Evolutionary conservation across 345 rosid genomes (phyloP).

Genomic region (Eucalyptus cloeziana): DNA sequence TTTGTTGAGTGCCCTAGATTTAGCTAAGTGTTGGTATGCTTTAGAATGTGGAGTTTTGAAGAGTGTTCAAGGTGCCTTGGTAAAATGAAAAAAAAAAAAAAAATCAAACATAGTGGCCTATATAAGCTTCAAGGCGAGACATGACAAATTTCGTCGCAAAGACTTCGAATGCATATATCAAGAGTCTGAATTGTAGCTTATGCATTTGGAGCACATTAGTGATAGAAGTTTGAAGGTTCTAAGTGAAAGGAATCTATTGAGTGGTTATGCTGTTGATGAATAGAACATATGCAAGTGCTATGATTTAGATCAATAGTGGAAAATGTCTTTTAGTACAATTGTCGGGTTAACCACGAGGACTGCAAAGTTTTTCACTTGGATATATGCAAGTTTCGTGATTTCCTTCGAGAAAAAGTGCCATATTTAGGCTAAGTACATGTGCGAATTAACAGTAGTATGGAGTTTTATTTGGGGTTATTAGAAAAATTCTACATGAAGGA

Average conservation of each 20-base stretch:
- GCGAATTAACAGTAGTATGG: fast-evolving
- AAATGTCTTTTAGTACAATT: not conserved
- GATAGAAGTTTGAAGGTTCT: not conserved
- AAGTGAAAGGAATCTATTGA: not conserved
- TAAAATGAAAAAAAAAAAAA: too few relatives aligned
- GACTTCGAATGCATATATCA: not conserved
- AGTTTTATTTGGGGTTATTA: not conserved
- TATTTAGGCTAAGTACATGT: not conserved
- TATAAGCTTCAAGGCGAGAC: not conserved
- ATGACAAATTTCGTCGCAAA: not conserved
- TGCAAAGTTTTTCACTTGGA: not conserved
- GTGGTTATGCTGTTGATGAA: not conserved
- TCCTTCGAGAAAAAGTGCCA: not conserved
- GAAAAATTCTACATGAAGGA: not conserved
- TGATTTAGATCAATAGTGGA: not conserved
- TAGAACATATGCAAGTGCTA: not conserved
- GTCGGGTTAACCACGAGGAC: fast-evolving
- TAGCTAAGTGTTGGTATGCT: not conserved
- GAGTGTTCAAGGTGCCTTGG: not conserved
- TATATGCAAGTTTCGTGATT: not conserved
- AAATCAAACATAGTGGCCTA: not conserved
- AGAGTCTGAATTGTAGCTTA: not conserved
- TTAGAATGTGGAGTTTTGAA: not conserved
- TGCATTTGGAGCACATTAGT: not conserved
- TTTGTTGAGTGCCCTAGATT: not conserved